Conservation (phyloP, 2,329 filamentous ascomycete genomes). For the Penicillium sp. region DNA sequence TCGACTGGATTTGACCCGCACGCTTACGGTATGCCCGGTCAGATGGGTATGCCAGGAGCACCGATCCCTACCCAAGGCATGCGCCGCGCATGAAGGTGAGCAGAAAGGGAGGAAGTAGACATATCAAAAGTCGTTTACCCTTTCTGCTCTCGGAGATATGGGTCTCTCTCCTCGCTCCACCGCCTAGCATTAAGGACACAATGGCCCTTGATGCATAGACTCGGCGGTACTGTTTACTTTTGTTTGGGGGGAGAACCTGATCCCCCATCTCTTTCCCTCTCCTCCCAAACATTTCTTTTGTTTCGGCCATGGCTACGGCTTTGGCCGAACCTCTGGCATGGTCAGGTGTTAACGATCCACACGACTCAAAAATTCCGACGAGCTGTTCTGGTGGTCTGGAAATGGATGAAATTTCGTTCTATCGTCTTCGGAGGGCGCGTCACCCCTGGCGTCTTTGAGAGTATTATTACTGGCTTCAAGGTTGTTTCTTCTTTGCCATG, state of each 20-base stretch:
- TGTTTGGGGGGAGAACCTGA: slow-evolving; percentile 11
- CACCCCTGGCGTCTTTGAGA: slow-evolving; percentile 32
- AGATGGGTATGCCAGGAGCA: slow-evolving; percentile 45
- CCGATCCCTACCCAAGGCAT: slow-evolving; percentile 41
- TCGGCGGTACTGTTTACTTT: slow-evolving; percentile 12
- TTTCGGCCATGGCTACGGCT: slow-evolving; percentile 22
- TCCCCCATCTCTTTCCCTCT: slow-evolving; percentile 8
- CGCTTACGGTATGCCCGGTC: slow-evolving; percentile 44
- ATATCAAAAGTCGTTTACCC: slow-evolving; percentile 4
- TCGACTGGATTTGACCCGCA: slow-evolving; percentile 43
- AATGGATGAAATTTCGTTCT: slow-evolving; percentile 28
- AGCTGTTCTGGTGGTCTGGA: slow-evolving; percentile 32
- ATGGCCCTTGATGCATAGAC: slow-evolving; percentile 19
- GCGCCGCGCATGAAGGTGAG: slow-evolving; percentile 27
- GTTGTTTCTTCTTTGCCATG: slow-evolving; percentile 25
- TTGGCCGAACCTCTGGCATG: slow-evolving; percentile 35
- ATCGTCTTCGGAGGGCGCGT: slow-evolving; percentile 31
- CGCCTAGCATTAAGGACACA: slow-evolving; percentile 6
- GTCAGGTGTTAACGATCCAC: slow-evolving; percentile 44
- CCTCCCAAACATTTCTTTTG: slow-evolving; percentile 13
- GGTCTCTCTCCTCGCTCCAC: slow-evolving; percentile 13
- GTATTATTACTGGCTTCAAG: slow-evolving; percentile 25
- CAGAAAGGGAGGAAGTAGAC: neutral
- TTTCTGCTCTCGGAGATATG: slow-evolving; percentile 8
- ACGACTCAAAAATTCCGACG: slow-evolving; percentile 40